Percentiles rank a stretch among this genome's conserved stretches.
phyloP scores from a whole-genome alignment of 2,329 filamentous ascomycete species.

The Esteya vermicola region DNA sequence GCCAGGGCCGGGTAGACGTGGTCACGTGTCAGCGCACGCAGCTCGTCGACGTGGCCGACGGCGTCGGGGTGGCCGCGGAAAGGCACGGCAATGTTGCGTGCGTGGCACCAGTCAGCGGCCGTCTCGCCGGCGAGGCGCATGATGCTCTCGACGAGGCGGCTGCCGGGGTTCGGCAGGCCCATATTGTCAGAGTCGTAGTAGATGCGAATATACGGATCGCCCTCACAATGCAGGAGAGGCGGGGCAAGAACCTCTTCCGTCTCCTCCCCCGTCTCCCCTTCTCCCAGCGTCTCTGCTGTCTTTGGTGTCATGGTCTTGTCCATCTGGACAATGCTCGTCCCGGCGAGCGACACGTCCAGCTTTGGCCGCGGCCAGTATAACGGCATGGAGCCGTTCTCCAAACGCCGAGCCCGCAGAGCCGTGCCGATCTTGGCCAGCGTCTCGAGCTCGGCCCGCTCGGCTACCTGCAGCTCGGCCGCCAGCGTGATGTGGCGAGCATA shows the following conservation, averaged over 20 bases:
- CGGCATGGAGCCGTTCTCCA: slow-evolving; percentile 34
- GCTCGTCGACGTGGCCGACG: slow-evolving; percentile 19
- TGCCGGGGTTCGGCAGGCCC: slow-evolving; percentile 9
- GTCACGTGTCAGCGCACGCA: slow-evolving; percentile 23
- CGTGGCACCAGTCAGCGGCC: slow-evolving; percentile 45
- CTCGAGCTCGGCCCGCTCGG: slow-evolving; percentile 30
- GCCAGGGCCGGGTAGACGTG: slow-evolving; percentile 24
- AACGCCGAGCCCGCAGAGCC: slow-evolving; percentile 26
- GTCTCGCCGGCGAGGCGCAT: slow-evolving; percentile 52
- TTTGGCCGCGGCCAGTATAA: slow-evolving; percentile 28
- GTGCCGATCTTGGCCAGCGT: slow-evolving; percentile 32
- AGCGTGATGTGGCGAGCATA: slow-evolving; percentile 28
- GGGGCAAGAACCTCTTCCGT: too few relatives aligned
- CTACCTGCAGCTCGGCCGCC: slow-evolving; percentile 24
- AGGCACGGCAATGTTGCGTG: slow-evolving; percentile 42
- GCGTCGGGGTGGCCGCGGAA: slow-evolving; percentile 37
- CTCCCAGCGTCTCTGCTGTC: too few relatives aligned
- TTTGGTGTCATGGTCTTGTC: too few relatives aligned
- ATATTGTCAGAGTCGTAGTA: slow-evolving; percentile 16
- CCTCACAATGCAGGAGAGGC: slow-evolving; percentile 21
- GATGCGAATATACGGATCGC: slow-evolving; percentile 37
- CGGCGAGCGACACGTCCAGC: slow-evolving; percentile 28
- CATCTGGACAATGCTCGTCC: slow-evolving; percentile 13
- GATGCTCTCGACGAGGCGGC: slow-evolving; percentile 27
- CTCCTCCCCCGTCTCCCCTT: too few relatives aligned